A percentile compares a stretch with the other conserved stretches of the same genome.
Evolutionary conservation across 1,284 basidiomycete species (phyloP).

Genomic region (Fistulinella cinereoalba): DNA sequence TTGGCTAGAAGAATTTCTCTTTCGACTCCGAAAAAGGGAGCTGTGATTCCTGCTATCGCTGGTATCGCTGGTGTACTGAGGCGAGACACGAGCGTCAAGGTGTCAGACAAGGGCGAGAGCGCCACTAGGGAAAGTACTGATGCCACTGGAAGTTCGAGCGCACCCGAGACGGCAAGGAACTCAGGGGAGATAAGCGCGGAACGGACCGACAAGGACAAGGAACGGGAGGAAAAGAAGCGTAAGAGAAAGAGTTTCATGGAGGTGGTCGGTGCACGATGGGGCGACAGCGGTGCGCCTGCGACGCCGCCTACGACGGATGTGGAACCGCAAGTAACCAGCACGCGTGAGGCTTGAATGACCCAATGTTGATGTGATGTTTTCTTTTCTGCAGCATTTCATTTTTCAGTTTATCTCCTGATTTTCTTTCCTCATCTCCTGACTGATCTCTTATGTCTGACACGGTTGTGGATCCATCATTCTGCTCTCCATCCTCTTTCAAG

Average conservation of each 20-base stretch:
- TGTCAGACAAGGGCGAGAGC: conserved; percentile 23
- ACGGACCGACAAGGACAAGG: conserved; percentile 50
- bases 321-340: conserved; percentile 14
- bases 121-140: conserved; percentile 21
- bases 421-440: conserved; percentile 6
- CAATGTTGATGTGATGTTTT: neutral
- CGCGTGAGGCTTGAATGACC: conserved; percentile 17
- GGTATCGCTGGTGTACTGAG: conserved; percentile 31
- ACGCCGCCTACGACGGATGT: conserved; percentile 15
- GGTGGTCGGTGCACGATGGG: conserved; percentile 27
- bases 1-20: conserved; percentile 71
- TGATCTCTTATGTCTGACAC: conserved; percentile 10
- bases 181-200: conserved; percentile 48
- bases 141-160: conserved; percentile 29
- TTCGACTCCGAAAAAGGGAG: conserved; percentile 57
- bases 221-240: conserved; percentile 49
- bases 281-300: conserved; percentile 10
- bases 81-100: conserved; percentile 38
- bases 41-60: conserved; percentile 45
- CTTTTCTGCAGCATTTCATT: conserved; percentile 5
- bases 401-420: conserved; percentile 4
- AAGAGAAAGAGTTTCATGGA: conserved; percentile 43
- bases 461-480: conserved; percentile 17
- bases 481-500: conserved; percentile 9
- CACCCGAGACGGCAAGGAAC: conserved; percentile 34